Conservation (phyloP, 257 asterid genomes). For the Gardenia jasminoides region DNA sequence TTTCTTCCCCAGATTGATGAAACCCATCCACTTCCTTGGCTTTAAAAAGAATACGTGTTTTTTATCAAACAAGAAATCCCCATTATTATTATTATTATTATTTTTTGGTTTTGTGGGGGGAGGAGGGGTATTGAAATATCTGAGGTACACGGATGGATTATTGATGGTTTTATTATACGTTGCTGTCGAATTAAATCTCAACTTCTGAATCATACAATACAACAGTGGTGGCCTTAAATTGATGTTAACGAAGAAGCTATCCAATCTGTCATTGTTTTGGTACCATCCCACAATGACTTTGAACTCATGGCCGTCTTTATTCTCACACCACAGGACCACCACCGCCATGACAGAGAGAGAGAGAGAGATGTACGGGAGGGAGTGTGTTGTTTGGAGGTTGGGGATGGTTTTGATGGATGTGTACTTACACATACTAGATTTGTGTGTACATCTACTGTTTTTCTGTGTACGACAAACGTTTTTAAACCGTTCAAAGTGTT, state of each 20-base stretch:
- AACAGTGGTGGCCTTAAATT: constrained; percentile 10
- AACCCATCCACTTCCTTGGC: not conserved
- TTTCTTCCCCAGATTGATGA: constrained; percentile 20
- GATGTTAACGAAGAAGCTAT: constrained; percentile 25
- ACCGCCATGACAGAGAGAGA: constrained; percentile 32
- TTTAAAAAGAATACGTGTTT: not conserved
- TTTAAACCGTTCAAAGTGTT: too few relatives aligned
- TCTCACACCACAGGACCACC: constrained; percentile 53
- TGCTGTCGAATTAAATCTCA: constrained; percentile 10
- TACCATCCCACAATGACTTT: constrained; percentile 52
- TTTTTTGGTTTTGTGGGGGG: too few relatives aligned
- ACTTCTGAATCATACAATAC: not conserved
- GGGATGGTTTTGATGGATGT: too few relatives aligned
- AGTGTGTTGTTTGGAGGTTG: too few relatives aligned
- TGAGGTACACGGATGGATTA: constrained; percentile 16
- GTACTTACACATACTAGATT: too few relatives aligned
- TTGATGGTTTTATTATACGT: not conserved
- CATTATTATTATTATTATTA: too few relatives aligned
- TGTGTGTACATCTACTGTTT: too few relatives aligned
- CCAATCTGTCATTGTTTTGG: constrained; percentile 49
- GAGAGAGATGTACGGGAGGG: too few relatives aligned
- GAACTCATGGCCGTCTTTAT: constrained; percentile 45
- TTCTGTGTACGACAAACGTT: too few relatives aligned
- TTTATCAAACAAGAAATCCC: not conserved
- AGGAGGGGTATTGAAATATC: too few relatives aligned